These are phyloP conservation scores for Arthrobotrys musiformis DNA, from an alignment of 2,329 filamentous ascomycete species.

Conservation along the genomic window DNA sequence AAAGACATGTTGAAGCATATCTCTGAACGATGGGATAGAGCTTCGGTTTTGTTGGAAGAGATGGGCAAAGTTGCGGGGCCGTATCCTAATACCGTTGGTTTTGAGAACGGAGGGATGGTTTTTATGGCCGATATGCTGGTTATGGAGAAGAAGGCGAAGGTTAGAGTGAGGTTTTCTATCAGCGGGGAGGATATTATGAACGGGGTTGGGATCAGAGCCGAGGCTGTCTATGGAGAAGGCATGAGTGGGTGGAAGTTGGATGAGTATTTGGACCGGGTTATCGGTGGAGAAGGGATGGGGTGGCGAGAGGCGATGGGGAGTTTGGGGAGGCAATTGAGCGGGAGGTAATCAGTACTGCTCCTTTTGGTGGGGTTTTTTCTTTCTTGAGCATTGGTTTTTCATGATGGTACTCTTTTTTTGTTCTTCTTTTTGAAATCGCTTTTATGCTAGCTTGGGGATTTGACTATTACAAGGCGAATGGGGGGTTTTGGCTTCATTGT, in stretches of 20 bases:
- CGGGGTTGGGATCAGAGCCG: conserved; percentile 70
- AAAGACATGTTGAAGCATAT: conserved; percentile 69
- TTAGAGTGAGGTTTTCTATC: conserved; percentile 69
- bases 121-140: conserved; percentile 72
- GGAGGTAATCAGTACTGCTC: conserved; percentile 1
- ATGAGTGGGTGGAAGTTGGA: conserved; percentile 80
- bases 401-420: background rate
- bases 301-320: conserved; percentile 51
- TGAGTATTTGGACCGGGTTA: conserved; percentile 73
- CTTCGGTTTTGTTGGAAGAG: conserved; percentile 70
- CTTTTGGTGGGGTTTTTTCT: background rate
- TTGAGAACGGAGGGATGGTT: conserved; percentile 73
- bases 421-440: background rate
- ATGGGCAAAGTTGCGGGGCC: conserved; percentile 72
- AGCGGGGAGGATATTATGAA: conserved; percentile 66
- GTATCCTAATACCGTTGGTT: conserved; percentile 73
- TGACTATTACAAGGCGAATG: background rate
- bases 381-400: background rate
- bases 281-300: conserved; percentile 37
- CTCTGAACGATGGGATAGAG: conserved; percentile 75
- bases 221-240: conserved; percentile 79
- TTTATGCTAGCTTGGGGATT: background rate
- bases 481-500: background rate
- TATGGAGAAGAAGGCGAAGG: conserved; percentile 75
- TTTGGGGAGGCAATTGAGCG: conserved; percentile 29